phyloP scores from a whole-genome alignment of 768 basidiomycete species.

The Sarcodon sp. region DNA sequence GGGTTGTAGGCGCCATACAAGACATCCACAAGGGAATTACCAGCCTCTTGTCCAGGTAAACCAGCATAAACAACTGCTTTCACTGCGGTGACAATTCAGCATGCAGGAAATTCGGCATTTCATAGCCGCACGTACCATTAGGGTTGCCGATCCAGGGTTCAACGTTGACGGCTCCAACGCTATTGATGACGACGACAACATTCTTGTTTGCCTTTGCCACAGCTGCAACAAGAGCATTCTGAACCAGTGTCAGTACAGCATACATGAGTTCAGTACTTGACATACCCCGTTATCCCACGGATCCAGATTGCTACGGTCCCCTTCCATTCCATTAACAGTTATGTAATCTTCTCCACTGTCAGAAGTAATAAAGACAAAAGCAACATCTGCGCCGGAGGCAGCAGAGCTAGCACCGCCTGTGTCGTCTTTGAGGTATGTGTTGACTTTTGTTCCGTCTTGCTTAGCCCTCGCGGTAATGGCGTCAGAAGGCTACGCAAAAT shows the following conservation, averaged over 20 bases:
- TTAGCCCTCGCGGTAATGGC: slow-evolving; percentile 31
- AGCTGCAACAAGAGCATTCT: slow-evolving; percentile 27
- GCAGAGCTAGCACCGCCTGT: slow-evolving; percentile 27
- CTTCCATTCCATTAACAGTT: slow-evolving; percentile 44
- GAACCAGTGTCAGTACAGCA: slow-evolving; percentile 10
- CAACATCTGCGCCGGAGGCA: slow-evolving; percentile 33
- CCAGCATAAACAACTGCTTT: slow-evolving; percentile 24
- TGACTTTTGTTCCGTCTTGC: slow-evolving; percentile 26
- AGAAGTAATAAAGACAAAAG: slow-evolving; percentile 41
- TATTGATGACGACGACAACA: slow-evolving; percentile 62
- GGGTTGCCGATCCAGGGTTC: slow-evolving; percentile 67
- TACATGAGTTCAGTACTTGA: slow-evolving; percentile 10
- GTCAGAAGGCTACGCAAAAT: slow-evolving; percentile 11
- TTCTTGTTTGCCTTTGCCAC: slow-evolving; percentile 62
- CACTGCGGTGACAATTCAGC: background rate
- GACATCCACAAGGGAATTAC: slow-evolving; percentile 66
- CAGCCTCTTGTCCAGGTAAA: slow-evolving; percentile 64
- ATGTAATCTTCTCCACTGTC: slow-evolving; percentile 26
- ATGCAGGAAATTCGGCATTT: background rate
- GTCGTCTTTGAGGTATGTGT: slow-evolving; percentile 36
- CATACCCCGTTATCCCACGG: slow-evolving; percentile 38
- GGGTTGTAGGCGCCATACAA: slow-evolving; percentile 72
- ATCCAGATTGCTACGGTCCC: slow-evolving; percentile 37
- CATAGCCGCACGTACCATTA: slow-evolving; percentile 33
- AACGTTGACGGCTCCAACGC: slow-evolving; percentile 55